These are phyloP conservation scores for Gossypium trilobum DNA, from an alignment of 441 rosid genomes.

Conservation along the genomic window DNA sequence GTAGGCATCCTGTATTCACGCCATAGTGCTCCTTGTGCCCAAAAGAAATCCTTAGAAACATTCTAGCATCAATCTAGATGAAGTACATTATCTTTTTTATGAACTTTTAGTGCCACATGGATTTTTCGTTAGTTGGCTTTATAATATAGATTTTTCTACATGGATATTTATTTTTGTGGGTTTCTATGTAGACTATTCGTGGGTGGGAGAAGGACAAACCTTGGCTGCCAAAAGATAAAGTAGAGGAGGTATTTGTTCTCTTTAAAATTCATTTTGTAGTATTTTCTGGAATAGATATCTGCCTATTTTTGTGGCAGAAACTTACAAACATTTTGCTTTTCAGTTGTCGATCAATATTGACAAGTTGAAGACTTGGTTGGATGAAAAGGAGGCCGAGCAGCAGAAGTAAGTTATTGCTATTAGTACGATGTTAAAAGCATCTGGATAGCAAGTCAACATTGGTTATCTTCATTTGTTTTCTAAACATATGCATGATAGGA, in stretches of 20 bases:
- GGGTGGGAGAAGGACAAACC: constrained; percentile 72
- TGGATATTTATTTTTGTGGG: constrained; percentile 16
- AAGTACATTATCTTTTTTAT: neutral
- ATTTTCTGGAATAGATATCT: neutral
- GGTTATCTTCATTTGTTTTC: neutral
- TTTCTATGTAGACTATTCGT: constrained; percentile 46
- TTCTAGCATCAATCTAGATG: neutral
- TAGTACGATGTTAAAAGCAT: neutral
- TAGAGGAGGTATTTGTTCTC: constrained; percentile 52
- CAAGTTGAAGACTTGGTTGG: constrained; percentile 68
- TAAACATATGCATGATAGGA: neutral
- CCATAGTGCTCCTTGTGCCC: neutral
- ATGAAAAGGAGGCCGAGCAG: constrained; percentile 71
- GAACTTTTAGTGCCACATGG: neutral
- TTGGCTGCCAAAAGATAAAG: constrained; percentile 78
- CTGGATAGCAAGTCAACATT: neutral
- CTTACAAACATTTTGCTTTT: constrained; percentile 8
- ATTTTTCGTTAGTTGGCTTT: neutral
- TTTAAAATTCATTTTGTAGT: neutral
- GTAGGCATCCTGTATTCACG: neutral
- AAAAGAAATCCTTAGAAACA: neutral
- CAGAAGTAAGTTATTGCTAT: constrained; percentile 37
- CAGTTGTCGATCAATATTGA: constrained; percentile 57
- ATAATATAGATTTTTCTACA: neutral
- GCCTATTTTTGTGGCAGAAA: neutral